A percentile compares a stretch with the other conserved stretches of the same genome.
These are phyloP conservation scores for Cardiospermum halicacabum DNA, from an alignment of 345 rosid species.

Conservation along the genomic window DNA sequence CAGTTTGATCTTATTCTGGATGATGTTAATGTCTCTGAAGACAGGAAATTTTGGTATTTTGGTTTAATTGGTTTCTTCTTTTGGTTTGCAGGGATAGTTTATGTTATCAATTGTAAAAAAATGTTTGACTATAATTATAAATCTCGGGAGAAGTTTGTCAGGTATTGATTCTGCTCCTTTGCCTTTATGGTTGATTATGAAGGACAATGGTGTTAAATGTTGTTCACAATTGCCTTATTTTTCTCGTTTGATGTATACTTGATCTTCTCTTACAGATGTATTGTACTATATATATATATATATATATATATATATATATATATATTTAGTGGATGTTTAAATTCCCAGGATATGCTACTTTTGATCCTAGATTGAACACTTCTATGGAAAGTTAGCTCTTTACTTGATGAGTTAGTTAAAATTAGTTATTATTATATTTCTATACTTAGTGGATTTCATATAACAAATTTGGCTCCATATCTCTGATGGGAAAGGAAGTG, in stretches of 20 bases:
- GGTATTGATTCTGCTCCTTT: slow-evolving; percentile 34
- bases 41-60: slow-evolving; percentile 2
- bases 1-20: too few relatives aligned
- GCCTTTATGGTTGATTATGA: not conserved
- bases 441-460: not conserved
- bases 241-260: not conserved
- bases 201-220: slow-evolving; percentile 13
- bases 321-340: not conserved
- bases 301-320: not conserved
- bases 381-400: not conserved
- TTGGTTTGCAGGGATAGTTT: slow-evolving; percentile 39
- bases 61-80: not conserved
- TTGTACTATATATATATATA: not conserved
- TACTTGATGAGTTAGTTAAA: not conserved
- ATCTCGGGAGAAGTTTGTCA: slow-evolving; percentile 75
- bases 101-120: slow-evolving; percentile 38
- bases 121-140: slow-evolving; percentile 69
- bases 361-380: not conserved
- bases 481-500: not conserved
- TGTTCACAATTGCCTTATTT: not conserved
- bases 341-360: not conserved
- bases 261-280: not conserved
- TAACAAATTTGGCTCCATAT: not conserved
- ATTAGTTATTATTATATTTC: not conserved
- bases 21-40: too few relatives aligned